Conservation (phyloP, 257 asterid genomes). For the Plantago elongata region DNA sequence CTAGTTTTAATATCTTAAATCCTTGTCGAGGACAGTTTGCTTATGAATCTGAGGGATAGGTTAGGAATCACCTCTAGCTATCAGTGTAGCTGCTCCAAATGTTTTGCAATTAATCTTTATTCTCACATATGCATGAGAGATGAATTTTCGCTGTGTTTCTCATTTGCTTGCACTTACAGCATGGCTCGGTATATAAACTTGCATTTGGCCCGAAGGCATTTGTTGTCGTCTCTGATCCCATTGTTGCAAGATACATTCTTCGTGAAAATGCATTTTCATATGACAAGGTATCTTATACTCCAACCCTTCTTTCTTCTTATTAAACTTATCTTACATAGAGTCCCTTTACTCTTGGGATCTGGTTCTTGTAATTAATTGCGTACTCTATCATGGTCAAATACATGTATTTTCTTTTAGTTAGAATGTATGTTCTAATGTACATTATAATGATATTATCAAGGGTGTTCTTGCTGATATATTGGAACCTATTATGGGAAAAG, state of each 20-base stretch:
- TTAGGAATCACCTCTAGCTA: not conserved
- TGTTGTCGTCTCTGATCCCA: conserved; percentile 92
- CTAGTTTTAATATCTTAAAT: no score
- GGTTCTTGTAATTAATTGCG: no score
- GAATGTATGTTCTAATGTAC: not conserved
- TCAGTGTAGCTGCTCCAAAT: conserved; percentile 3
- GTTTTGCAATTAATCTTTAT: not conserved
- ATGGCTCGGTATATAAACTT: conserved; percentile 89
- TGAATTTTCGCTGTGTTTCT: conserved; percentile 8
- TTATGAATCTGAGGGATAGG: not conserved
- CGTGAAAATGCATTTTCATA: conserved; percentile 93
- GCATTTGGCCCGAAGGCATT: conserved; percentile 99
- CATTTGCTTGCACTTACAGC: conserved; percentile 46
- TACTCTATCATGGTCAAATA: not conserved
- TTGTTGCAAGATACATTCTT: conserved; percentile 82
- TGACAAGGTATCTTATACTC: conserved; percentile 63
- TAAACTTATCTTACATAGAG: conserved; percentile 8
- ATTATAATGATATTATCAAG: conserved; percentile 32
- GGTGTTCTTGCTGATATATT: conserved; percentile 98
- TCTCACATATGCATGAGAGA: not conserved
- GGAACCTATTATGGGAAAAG: conserved; percentile 99
- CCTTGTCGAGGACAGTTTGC: no score
- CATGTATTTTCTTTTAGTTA: not conserved
- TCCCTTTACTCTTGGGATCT: not conserved
- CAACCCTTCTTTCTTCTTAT: not conserved